Evolutionary conservation across 2,329 filamentous ascomycete species (phyloP).

Genomic region (Colletotrichum truncatum): DNA sequence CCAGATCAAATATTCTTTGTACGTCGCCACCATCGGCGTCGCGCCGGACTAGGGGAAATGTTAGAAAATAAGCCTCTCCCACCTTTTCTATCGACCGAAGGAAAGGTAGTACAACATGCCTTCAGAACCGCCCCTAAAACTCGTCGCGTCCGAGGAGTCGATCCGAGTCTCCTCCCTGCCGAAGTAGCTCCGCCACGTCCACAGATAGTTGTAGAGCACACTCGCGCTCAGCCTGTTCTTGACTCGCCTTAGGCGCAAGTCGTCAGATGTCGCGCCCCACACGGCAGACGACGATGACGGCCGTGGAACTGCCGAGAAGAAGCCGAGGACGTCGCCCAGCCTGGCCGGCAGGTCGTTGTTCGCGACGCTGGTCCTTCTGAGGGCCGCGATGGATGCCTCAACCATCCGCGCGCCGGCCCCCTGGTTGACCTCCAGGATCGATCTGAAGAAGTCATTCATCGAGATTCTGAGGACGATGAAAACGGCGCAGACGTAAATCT

Average conservation of each 20-base stretch:
- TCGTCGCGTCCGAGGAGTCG: neutral
- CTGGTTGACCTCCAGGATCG: neutral
- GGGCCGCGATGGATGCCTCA: constrained; percentile 3
- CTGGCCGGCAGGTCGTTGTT: constrained; percentile 10
- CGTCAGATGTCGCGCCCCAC: neutral
- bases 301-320: neutral
- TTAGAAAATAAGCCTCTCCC: too few relatives aligned
- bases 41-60: neutral
- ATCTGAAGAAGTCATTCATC: neutral
- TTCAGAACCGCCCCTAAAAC: neutral
- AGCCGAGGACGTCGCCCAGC: neutral
- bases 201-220: neutral
- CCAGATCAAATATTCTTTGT: neutral
- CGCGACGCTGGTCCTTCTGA: neutral
- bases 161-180: neutral
- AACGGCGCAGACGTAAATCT: constrained; percentile 3
- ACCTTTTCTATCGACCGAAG: too few relatives aligned
- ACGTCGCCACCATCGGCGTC: neutral
- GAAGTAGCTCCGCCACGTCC: neutral
- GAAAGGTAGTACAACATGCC: too few relatives aligned
- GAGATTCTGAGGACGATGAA: constrained; percentile 3
- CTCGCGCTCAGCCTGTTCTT: neutral
- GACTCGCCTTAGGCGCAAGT: neutral
- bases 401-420: neutral
- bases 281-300: neutral